Percentiles rank a stretch among this genome's conserved stretches.
These are phyloP conservation scores for Drosera spatulata DNA, from an alignment of 179 eudicot genomes.

Conservation along the genomic window DNA sequence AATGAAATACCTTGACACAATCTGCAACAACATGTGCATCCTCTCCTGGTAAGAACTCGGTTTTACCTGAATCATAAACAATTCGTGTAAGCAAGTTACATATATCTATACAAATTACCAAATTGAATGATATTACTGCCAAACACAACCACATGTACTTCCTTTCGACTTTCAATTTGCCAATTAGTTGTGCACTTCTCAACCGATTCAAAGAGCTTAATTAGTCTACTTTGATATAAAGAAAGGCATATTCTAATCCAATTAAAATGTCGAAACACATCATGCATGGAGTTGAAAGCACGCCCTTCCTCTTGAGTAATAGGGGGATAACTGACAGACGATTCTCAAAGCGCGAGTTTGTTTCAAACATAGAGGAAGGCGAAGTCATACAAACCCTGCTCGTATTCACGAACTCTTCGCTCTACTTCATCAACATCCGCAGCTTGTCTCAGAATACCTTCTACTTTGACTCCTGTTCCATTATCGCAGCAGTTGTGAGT, in stretches of 20 bases:
- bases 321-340: not conserved
- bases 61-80: constrained; percentile 42
- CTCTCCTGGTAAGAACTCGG: constrained; percentile 67
- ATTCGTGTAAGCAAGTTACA: not conserved
- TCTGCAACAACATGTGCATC: constrained; percentile 92
- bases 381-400: constrained; percentile 45
- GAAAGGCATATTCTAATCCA: too few relatives aligned
- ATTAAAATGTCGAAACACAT: not conserved
- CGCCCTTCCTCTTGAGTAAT: not conserved
- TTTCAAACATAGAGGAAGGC: not conserved
- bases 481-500: not conserved
- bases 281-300: not conserved
- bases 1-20: constrained; percentile 70
- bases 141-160: not conserved
- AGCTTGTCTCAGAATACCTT: constrained; percentile 97
- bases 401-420: constrained; percentile 74
- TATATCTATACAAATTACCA: not conserved
- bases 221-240: too few relatives aligned
- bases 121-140: not conserved
- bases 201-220: too few relatives aligned
- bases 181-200: too few relatives aligned
- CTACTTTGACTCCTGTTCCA: constrained; percentile 63
- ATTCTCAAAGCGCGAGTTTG: not conserved
- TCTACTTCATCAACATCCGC: constrained; percentile 97
- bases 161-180: not conserved